Base-by-base conservation (phyloP, 1,139 yeast species). In the Kodamaea alishanica region DNA sequence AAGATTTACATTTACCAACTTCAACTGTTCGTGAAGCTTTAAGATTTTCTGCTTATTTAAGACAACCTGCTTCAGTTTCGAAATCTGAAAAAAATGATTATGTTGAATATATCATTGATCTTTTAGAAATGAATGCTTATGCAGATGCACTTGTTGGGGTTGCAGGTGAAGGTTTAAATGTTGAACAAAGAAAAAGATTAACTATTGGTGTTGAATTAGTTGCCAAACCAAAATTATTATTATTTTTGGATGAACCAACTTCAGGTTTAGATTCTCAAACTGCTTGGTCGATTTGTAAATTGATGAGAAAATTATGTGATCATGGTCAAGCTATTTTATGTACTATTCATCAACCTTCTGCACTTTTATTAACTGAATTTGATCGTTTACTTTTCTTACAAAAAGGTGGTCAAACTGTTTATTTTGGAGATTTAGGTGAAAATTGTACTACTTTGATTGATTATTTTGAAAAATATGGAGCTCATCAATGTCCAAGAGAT, bases 191-290 rank as follows among this genome's bases (percentile, higher is more conserved):
- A 54, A 86, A 86, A 70, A 78, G 94, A 58, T 70, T 86, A 50
- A 84, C 95, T 15, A 81, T 84, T 56, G 90, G 95, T 49, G 94
- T 88, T 42, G 96, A 88, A 56, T 67, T 88, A 43, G 94, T 88
- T 32, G 95, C 96, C 23, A 87, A 84, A 58, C 96, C 96, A 5
- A 81, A 83, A 48, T 69, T 88, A 42, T 67, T 88, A 45, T 67
- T 88, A 41, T 88, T 88, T 63, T 73, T 88, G 55, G 96, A 88
- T 65, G 96, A 88, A 60, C 96, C 96, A 7, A 88, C 96, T 20
- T 87, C 96, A 6, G 96, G 96, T 56, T 71, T 88, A 49, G 96
- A 88, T 58, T 86, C 96, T 22, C 95, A 87, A 63, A 84, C 95
- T 41, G 95, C 96, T 6, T 85, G 95, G 95, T 79, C 92, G 20